phyloP scores from a whole-genome alignment of 2,329 filamentous ascomycete genomes.

The Fusarium tricinctum region DNA sequence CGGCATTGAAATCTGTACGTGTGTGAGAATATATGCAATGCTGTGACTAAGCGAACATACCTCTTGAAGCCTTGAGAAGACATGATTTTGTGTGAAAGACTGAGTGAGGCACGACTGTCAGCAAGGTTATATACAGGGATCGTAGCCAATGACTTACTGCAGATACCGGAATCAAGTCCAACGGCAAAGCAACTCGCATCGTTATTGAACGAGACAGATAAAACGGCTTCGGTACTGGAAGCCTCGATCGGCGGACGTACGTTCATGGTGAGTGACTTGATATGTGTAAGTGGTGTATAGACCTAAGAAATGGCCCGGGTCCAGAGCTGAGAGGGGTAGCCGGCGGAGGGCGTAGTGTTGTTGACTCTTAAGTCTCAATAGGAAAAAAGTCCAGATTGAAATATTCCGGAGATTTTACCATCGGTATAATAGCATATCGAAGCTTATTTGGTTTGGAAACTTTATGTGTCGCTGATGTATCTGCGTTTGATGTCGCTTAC shows the following conservation, averaged over 20 bases:
- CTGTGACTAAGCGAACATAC: conserved; percentile 46
- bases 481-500: conserved; percentile 28
- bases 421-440: conserved; percentile 32
- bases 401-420: conserved; percentile 19
- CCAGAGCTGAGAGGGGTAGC: too few relatives aligned
- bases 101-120: conserved; percentile 59
- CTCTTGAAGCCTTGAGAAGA: conserved; percentile 71
- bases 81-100: conserved; percentile 82
- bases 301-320: neutral
- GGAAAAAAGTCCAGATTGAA: neutral
- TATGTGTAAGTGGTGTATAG: conserved; percentile 16
- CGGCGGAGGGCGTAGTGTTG: too few relatives aligned
- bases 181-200: conserved; percentile 89
- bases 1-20: conserved; percentile 78
- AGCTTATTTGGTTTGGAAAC: conserved; percentile 8
- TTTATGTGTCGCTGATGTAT: conserved; percentile 21
- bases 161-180: conserved; percentile 87
- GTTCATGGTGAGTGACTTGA: conserved; percentile 74
- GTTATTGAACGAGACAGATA: conserved; percentile 88
- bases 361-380: too few relatives aligned
- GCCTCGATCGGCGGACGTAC: conserved; percentile 88
- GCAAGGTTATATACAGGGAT: conserved; percentile 10
- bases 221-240: conserved; percentile 78
- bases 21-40: neutral
- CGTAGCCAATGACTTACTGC: conserved; percentile 68